Base-by-base conservation (phyloP, 2,329 filamentous ascomycete genomes). In the Fusarium sacchari region DNA sequence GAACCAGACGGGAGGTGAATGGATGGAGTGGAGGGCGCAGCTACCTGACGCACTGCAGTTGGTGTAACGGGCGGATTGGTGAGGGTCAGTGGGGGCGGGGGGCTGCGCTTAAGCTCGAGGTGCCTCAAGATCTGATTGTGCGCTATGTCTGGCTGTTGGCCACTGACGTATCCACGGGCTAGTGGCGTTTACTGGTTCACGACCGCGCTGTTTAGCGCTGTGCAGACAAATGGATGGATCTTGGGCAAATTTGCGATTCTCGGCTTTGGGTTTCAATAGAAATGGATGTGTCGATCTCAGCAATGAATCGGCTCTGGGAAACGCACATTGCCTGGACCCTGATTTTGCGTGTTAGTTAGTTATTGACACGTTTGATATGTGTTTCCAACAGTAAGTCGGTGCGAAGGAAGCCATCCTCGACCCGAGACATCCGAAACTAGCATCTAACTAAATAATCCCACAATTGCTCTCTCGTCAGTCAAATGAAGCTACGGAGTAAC, bases 31-130 rank as follows among this genome's bases (percentile, higher is more conserved):
- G 65, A 60, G 60, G 46, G 40, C 42, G 64, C 39, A 44, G 47
- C 30, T 28, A 40, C 50, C 50, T 55, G 50, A 55, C 50, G 50
- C 24, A 40, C 50, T 55, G 24, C 42, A 49, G 40, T 44, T 52
- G 58, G 58, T 64, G 50, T 44, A 64, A 57, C 42, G 37, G 59
- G 59, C 64, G 47, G 58, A 63, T 50, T 64, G 60, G 65, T 67
- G 43, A 67, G 67, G 47, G 69, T 46, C 62, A 67, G 71, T 64
- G 71, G 71, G 71, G 71, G 71, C 49, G 71, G 71, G 70, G 67
- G 53, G 42, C 58, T 72, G 55, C 71, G 71, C 71, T 74, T 70
- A 68, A 58, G 56, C 42, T 58, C 7, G 56, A 58, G 49, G 50
- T 64, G 49, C 18, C 26, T 60, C 59, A 64, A 61, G 58, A 62